Evolutionary conservation across 2,329 filamentous ascomycete genomes (phyloP), one percentile per base, ranked within the genome.

Genomic region (Penicillium aurantiogriseum): DNA sequence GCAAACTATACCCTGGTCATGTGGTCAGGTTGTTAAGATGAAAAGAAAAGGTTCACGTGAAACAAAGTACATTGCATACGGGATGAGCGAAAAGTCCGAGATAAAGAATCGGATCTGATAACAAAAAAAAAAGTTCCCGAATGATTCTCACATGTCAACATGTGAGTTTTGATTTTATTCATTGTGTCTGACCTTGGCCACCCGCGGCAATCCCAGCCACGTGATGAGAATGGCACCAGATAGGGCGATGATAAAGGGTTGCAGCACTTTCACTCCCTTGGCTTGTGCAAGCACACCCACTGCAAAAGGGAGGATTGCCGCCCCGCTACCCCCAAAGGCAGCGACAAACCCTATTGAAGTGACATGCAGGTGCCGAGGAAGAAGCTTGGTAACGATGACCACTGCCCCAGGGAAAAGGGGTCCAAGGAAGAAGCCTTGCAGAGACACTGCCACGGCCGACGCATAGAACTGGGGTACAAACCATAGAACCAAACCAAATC

Each of bases 341-440:
- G 89, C 86, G 0, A 88, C 88, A 66, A 95, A 93, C 0, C 91
- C 90, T 60, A 95, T 90, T 0, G 87, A 86, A n/a, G 83, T 85
- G 42, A 94, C 88, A 67, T 95, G 91, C 27, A 91, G 77, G 58
- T 90, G 82, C 39, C 79, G 80, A 0, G 90, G 90, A 1, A 95
- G 78, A 4, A 94, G 78, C 65, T 90, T 92, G 0, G 89, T 91
- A 5, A 86, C 85, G 1, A 85, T 85, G 0, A 92, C 85, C 10
- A 94, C 82, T 0, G 85, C 88, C 1, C 87, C 88, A 0, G 90
- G 90, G 69, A 92, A 94, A 21, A 94, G 74, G 0, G 91, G 90
- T 0, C 90, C 91, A 0, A 93, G 80, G 67, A 92, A 91, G 79
- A 93, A 90, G 0, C 91, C 91, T 57, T 91, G 81, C 0, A 92